Conservation (phyloP, 2,329 filamentous ascomycete species). For the Diaporthe humulicola region DNA sequence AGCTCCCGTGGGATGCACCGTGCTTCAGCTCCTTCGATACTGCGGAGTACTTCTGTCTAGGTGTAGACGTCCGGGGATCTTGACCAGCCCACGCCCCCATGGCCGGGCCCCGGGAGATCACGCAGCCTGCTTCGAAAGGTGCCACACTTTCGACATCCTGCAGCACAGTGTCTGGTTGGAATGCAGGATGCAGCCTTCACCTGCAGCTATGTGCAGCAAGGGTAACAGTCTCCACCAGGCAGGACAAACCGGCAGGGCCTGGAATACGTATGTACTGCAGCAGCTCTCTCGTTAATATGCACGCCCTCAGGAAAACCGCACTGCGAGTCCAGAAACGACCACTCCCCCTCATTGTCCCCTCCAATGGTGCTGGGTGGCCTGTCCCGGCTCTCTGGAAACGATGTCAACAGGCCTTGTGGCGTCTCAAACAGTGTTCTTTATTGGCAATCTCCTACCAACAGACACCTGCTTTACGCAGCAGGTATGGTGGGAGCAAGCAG, state of each 20-base stretch:
- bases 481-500: constrained; percentile 32
- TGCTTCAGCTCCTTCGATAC: not conserved
- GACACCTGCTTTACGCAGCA: constrained; percentile 20
- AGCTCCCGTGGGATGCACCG: not conserved
- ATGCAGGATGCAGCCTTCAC: constrained; percentile 30
- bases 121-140: not conserved
- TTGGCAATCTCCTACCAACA: constrained; percentile 27
- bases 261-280: constrained; percentile 3
- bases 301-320: not conserved
- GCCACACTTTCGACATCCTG: not conserved
- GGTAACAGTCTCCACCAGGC: constrained; percentile 12
- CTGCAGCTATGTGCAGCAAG: constrained; percentile 26
- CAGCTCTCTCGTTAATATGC: constrained; percentile 17
- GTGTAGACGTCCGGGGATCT: not conserved
- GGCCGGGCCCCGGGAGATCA: constrained; percentile 18
- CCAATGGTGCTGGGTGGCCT: constrained; percentile 27
- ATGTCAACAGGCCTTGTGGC: constrained; percentile 24
- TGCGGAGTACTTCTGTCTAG: constrained; percentile 30
- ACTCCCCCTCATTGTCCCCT: constrained; percentile 24
- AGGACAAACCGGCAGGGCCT: constrained; percentile 7
- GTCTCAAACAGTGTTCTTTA: constrained; percentile 18
- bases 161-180: constrained; percentile 33
- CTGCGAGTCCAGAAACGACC: constrained; percentile 12
- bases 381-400: constrained; percentile 28
- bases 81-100: constrained; percentile 3